phyloP scores from a whole-genome alignment of 495 filamentous ascomycete species.

The Letharia lupina region DNA sequence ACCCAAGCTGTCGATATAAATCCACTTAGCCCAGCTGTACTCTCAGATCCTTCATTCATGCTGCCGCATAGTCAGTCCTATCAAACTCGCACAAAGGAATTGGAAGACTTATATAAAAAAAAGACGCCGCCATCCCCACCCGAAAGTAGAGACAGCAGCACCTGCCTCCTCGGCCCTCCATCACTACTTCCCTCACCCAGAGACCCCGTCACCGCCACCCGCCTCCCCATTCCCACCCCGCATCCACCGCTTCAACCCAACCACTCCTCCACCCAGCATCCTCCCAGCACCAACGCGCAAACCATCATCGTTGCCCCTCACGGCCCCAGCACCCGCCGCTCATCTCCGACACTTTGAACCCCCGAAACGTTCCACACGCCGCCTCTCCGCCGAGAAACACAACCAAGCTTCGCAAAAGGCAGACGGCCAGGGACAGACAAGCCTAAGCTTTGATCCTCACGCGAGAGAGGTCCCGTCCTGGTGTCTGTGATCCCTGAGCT shows the following conservation, averaged over 20 bases:
- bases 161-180: conserved; percentile 17
- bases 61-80: conserved; percentile 14
- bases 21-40: background rate
- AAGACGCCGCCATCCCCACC: conserved; percentile 18
- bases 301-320: conserved; percentile 21
- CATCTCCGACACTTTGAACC: conserved; percentile 26
- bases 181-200: conserved; percentile 24
- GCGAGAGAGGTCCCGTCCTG: conserved; percentile 75
- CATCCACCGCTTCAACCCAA: conserved; percentile 12
- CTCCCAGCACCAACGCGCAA: conserved; percentile 15
- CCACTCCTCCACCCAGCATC: conserved; percentile 17
- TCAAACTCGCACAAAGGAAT: background rate
- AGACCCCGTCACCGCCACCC: conserved; percentile 4
- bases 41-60: background rate
- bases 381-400: conserved; percentile 12
- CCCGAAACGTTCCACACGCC: conserved; percentile 21
- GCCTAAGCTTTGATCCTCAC: conserved; percentile 95
- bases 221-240: conserved; percentile 2
- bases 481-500: conserved; percentile 22
- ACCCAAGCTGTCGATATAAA: background rate
- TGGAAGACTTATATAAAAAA: conserved; percentile 29
- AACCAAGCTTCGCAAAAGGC: conserved; percentile 20
- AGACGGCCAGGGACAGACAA: conserved; percentile 53
- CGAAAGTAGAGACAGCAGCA: conserved; percentile 18
- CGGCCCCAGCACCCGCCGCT: conserved; percentile 17